These are phyloP conservation scores for Fusarium dlaminii DNA, from an alignment of 2,329 filamentous ascomycete genomes.

Conservation along the genomic window DNA sequence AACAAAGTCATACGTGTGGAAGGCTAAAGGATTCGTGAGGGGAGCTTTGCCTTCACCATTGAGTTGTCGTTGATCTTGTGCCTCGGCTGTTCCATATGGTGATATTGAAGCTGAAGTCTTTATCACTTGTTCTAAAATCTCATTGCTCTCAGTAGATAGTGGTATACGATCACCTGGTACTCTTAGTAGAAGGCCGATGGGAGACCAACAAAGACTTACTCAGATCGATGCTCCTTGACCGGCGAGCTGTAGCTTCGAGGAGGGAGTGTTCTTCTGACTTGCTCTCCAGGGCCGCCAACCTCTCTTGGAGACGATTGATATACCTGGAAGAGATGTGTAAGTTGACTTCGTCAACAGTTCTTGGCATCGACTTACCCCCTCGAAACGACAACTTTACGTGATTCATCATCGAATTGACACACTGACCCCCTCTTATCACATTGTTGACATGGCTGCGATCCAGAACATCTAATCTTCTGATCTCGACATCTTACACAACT, in stretches of 20 bases:
- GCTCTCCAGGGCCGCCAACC: conserved; percentile 7
- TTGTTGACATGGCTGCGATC: conserved; percentile 25
- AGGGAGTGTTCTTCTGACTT: not conserved
- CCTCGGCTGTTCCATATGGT: not conserved
- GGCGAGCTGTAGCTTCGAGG: not conserved
- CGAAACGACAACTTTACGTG: conserved; percentile 30
- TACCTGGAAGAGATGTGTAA: conserved; percentile 11
- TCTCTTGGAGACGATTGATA: conserved; percentile 25
- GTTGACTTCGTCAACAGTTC: not conserved
- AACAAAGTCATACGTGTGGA: conserved; percentile 34
- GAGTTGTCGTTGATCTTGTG: not conserved
- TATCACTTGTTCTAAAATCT: not conserved
- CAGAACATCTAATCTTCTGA: conserved; percentile 33
- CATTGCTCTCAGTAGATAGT: not conserved
- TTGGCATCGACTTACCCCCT: conserved; percentile 1
- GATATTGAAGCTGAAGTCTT: conserved; percentile 6
- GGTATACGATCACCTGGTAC: not conserved
- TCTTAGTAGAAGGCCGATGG: not conserved
- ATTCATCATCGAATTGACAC: conserved; percentile 25
- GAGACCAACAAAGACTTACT: not conserved
- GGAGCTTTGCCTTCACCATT: conserved; percentile 21
- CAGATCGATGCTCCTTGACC: not conserved
- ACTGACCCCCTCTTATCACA: conserved; percentile 21
- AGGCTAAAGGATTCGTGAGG: conserved; percentile 29
- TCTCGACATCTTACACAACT: conserved; percentile 33